Percentiles rank a stretch among this genome's conserved stretches.
These are phyloP conservation scores for Cerioporus squamosus DNA, from an alignment of 1,284 basidiomycete genomes.

Conservation along the genomic window DNA sequence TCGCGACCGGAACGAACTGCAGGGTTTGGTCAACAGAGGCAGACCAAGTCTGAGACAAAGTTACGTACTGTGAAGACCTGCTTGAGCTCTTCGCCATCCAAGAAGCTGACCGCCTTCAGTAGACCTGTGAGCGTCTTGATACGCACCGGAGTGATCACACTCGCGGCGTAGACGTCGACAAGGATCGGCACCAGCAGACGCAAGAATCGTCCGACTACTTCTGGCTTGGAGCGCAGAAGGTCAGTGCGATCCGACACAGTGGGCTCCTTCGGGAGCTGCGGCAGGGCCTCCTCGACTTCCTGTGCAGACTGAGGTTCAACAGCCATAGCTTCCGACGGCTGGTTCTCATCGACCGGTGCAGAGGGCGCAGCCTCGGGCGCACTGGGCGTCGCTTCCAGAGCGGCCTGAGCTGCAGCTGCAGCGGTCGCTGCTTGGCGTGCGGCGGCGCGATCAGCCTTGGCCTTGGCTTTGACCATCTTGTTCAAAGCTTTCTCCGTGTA, in stretches of 20 bases:
- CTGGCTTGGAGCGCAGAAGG: constrained; percentile 74
- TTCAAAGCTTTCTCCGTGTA: constrained; percentile 89
- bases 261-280: constrained; percentile 39
- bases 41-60: not conserved
- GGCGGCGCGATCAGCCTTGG: constrained; percentile 75
- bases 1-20: constrained; percentile 89
- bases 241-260: constrained; percentile 62
- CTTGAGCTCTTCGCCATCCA: constrained; percentile 78
- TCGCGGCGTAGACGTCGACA: constrained; percentile 94
- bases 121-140: constrained; percentile 87
- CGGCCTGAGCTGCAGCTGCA: constrained; percentile 34
- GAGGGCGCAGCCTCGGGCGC: constrained; percentile 37
- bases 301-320: constrained; percentile 32
- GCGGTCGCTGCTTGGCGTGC: constrained; percentile 54
- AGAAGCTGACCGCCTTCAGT: constrained; percentile 88
- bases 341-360: constrained; percentile 33
- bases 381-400: constrained; percentile 23
- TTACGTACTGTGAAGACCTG: constrained; percentile 71
- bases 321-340: constrained; percentile 24
- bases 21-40: constrained; percentile 8
- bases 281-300: constrained; percentile 38
- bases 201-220: constrained; percentile 84
- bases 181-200: constrained; percentile 88
- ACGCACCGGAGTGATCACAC: constrained; percentile 84
- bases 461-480: constrained; percentile 75